Percentiles rank a stretch among this genome's conserved stretches.
These are phyloP conservation scores for Lipomyces mesembrius DNA, from an alignment of 805 yeast species.

Conservation along the genomic window DNA sequence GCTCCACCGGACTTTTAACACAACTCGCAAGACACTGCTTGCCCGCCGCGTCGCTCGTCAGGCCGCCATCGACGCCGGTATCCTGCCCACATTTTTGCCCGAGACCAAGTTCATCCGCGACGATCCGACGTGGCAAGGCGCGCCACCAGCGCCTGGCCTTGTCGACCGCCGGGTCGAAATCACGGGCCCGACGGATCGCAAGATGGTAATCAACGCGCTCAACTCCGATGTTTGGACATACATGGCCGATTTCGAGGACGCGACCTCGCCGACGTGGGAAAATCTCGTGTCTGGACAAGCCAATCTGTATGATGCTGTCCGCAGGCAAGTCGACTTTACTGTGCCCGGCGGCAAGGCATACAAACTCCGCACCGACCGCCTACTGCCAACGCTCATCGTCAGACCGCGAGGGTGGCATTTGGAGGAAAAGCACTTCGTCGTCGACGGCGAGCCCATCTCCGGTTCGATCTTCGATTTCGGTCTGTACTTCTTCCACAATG, in stretches of 20 bases:
- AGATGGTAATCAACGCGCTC: conserved; percentile 75
- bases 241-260: conserved; percentile 79
- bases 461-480: conserved; percentile 75
- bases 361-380: conserved; percentile 58
- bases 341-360: conserved; percentile 50
- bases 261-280: conserved; percentile 72
- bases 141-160: conserved; percentile 68
- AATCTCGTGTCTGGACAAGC: conserved; percentile 72
- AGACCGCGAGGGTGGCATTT: conserved; percentile 77
- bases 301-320: conserved; percentile 69
- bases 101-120: conserved; percentile 66
- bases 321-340: conserved; percentile 55
- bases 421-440: conserved; percentile 64
- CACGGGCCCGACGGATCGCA: conserved; percentile 77
- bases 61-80: conserved; percentile 61
- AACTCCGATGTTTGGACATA: conserved; percentile 71
- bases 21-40: conserved; percentile 59
- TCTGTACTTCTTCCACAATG: conserved; percentile 70
- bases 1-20: conserved; percentile 66
- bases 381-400: conserved; percentile 59
- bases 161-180: conserved; percentile 75
- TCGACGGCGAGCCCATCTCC: conserved; percentile 69
- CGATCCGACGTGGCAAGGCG: conserved; percentile 72
- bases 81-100: conserved; percentile 69
- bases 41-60: conserved; percentile 61